Conservation (phyloP, 495 filamentous ascomycete species). For the Trichoderma virens region DNA sequence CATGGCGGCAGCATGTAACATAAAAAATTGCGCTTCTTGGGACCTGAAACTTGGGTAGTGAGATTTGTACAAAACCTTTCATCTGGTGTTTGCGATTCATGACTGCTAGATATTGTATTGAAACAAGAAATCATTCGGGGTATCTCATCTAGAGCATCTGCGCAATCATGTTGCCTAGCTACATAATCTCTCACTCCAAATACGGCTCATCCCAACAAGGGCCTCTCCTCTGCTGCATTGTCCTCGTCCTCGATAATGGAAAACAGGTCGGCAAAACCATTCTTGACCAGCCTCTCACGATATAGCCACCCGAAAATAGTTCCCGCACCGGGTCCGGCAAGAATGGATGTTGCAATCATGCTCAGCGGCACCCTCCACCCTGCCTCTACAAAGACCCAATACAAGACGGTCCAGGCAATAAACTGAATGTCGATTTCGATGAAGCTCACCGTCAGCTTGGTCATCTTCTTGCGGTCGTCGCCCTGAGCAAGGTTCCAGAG, state of each 20-base stretch:
- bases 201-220: not conserved
- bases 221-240: not conserved
- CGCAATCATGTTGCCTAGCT: not conserved
- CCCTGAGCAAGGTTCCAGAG: conserved; percentile 22
- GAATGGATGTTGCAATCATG: conserved; percentile 21
- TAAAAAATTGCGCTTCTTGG: not conserved
- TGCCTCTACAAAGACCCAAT: conserved; percentile 34
- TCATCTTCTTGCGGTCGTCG: conserved; percentile 35
- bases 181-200: not conserved
- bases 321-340: conserved; percentile 33
- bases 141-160: not conserved
- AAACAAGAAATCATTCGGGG: not conserved
- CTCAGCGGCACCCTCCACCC: conserved; percentile 23
- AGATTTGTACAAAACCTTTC: not conserved
- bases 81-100: not conserved
- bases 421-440: conserved; percentile 29
- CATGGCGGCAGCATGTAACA: not conserved
- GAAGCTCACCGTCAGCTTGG: conserved; percentile 26
- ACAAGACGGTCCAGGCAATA: conserved; percentile 28
- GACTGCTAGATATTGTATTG: not conserved
- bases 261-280: not conserved
- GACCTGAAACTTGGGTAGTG: not conserved
- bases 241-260: not conserved
- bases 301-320: conserved; percentile 29
- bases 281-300: conserved; percentile 26